Conservation (phyloP, 192 early-diverging fungal species). For the Dissophora globulifera region DNA sequence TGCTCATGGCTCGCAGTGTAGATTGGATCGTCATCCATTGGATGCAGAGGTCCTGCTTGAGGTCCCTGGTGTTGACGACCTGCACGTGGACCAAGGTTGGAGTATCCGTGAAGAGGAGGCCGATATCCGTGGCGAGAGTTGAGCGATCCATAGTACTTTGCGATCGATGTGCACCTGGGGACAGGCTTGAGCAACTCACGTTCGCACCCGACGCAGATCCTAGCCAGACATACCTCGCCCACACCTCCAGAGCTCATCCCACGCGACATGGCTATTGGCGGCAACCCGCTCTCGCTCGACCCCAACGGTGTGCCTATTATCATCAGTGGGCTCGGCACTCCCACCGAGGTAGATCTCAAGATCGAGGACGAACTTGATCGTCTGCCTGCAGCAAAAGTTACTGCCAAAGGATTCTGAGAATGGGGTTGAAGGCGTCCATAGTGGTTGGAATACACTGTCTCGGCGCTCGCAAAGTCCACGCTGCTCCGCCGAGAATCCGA, state of each 20-base stretch:
- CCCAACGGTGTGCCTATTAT: slow-evolving; percentile 7
- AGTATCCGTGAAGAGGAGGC: slow-evolving; percentile 15
- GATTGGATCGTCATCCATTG: slow-evolving; percentile 16
- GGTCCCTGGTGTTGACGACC: slow-evolving; percentile 20
- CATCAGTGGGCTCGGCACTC: slow-evolving; percentile 17
- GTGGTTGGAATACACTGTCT: slow-evolving; percentile 19
- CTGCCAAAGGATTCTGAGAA: slow-evolving; percentile 10
- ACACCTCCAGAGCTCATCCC: slow-evolving; percentile 52
- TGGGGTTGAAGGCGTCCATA: slow-evolving; percentile 26
- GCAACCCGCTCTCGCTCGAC: background rate
- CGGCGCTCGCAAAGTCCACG: slow-evolving; percentile 13
- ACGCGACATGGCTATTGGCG: slow-evolving; percentile 45
- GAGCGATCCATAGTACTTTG: slow-evolving; percentile 43
- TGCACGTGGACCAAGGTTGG: slow-evolving; percentile 21
- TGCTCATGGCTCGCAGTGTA: slow-evolving; percentile 10
- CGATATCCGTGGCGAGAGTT: slow-evolving; percentile 9
- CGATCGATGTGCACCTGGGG: slow-evolving; percentile 40
- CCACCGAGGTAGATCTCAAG: slow-evolving; percentile 14
- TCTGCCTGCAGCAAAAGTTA: slow-evolving; percentile 27
- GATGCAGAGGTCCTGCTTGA: background rate
- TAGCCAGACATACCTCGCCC: slow-evolving; percentile 42
- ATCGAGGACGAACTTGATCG: slow-evolving; percentile 43
- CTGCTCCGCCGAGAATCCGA: slow-evolving; percentile 45
- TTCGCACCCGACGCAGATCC: slow-evolving; percentile 51
- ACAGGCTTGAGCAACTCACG: slow-evolving; percentile 45